Conservation (phyloP, 768 basidiomycete genomes). For the Leccinum arenicola region DNA sequence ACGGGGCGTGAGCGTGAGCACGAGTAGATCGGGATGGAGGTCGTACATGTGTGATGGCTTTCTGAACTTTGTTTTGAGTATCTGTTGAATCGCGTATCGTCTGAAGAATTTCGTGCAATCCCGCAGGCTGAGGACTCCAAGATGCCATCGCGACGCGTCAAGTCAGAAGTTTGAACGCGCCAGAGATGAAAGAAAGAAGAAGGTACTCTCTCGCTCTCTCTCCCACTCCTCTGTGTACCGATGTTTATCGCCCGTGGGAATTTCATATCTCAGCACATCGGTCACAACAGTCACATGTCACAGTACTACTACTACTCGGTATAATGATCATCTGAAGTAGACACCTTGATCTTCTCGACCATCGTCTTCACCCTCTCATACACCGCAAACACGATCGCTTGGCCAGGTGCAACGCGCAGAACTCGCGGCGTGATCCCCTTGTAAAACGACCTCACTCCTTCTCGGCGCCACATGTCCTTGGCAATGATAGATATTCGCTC, state of each 20-base stretch:
- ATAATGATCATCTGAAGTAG: slow-evolving; percentile 59
- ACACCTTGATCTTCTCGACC: slow-evolving; percentile 68
- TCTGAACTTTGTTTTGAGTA: slow-evolving; percentile 69
- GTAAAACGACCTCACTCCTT: slow-evolving; percentile 90
- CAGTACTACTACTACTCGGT: slow-evolving; percentile 46
- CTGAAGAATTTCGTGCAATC: slow-evolving; percentile 87
- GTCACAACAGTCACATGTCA: slow-evolving; percentile 20
- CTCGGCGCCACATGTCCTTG: slow-evolving; percentile 88
- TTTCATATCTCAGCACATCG: slow-evolving; percentile 30
- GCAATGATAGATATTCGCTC: slow-evolving; percentile 79
- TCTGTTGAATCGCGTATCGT: slow-evolving; percentile 91
- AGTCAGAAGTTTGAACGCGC: slow-evolving; percentile 27
- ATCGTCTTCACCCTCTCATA: slow-evolving; percentile 82
- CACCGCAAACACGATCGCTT: slow-evolving; percentile 96
- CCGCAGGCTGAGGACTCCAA: slow-evolving; percentile 84
- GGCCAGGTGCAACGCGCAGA: slow-evolving; percentile 93
- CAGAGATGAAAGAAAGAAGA: slow-evolving; percentile 27
- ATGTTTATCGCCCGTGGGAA: slow-evolving; percentile 37
- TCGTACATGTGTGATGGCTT: slow-evolving; percentile 77
- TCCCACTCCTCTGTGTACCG: slow-evolving; percentile 27
- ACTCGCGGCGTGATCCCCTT: slow-evolving; percentile 98
- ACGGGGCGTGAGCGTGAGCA: slow-evolving; percentile 20
- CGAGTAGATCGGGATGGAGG: slow-evolving; percentile 14
- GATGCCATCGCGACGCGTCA: slow-evolving; percentile 51
- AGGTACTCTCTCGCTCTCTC: slow-evolving; percentile 1